These are phyloP conservation scores for Epichloe coenophiala DNA, from an alignment of 2,329 filamentous ascomycete genomes.

Conservation along the genomic window DNA sequence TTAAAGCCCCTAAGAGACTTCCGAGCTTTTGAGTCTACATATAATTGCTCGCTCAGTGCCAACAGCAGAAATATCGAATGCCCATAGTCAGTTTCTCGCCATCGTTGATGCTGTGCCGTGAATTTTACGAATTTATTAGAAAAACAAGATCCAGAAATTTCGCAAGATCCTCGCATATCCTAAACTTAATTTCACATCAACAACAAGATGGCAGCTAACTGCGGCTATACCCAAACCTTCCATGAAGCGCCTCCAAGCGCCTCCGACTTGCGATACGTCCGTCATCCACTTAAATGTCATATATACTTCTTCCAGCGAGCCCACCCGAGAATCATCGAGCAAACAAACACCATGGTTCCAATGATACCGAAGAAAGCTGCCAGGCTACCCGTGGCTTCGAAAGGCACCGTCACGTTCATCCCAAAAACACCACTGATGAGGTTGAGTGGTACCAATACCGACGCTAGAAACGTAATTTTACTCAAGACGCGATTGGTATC, in stretches of 20 bases:
- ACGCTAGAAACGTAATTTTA: constrained; percentile 90
- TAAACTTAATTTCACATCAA: not conserved
- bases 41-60: no score
- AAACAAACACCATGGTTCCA: constrained; percentile 39
- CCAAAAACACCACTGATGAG: constrained; percentile 77
- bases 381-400: constrained; percentile 37
- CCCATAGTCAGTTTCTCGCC: not conserved
- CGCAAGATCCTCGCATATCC: not conserved
- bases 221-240: no score
- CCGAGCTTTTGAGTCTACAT: no score
- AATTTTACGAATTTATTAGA: not conserved
- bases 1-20: no score
- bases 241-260: no score
- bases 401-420: constrained; percentile 75
- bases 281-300: constrained; percentile 10
- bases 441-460: constrained; percentile 92
- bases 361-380: constrained; percentile 39
- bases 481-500: constrained; percentile 78
- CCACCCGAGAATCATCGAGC: constrained; percentile 29
- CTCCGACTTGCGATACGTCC: no score
- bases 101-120: not conserved
- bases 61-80: no score
- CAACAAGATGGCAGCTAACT: no score
- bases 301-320: constrained; percentile 36
- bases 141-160: not conserved